Evolutionary conservation across 495 filamentous ascomycete species (phyloP), one percentile per base, ranked within the genome.

Genomic region (Xeromyces bisporus): DNA sequence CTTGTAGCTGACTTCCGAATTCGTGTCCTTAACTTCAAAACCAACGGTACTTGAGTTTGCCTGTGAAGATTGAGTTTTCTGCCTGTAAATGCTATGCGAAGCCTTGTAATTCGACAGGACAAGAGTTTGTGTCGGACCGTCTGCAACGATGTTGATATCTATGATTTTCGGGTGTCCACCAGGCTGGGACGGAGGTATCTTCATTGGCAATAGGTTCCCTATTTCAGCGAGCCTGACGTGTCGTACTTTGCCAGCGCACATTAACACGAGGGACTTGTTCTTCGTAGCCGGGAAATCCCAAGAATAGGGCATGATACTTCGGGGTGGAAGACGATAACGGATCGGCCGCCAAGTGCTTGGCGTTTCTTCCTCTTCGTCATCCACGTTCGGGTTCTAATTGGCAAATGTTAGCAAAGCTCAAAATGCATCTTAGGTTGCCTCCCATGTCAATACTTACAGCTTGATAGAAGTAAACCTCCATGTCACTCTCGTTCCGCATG

Each of bases 221-320:
- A 97, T 97, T 46, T 97, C 89, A 15, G 86, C 81, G 32, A 97
- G 73, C 48, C 83, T 91, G 43, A 97, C 77, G 47, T 89, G 80
- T 26, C 87, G 67, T 40, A 87, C 80, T 50, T 78, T 86, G 30
- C 73, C 74, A 43, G 77, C 72, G 14, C 77, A 76, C 24, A 57
- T 75, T 46, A 97, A 66, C 26, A 93, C 70, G 20, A 96, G 68
- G 47, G 93, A 86, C 50, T 89, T 93, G 54, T 77, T 77, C 55
- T 92, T 93, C n/a, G 84, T 82, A 3, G 89, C 85, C 1, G 89
- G 89, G 56, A 89, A 96, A 48, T 97, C 91, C 89, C 89, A 97
- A 17, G 89, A 87, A 48, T 97, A 97, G 3, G 91, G 87, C 89
- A 97, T 97, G 54, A 96, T 93, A 51, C 87, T 94, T 18, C 91